Evolutionary conservation across 192 early-diverging fungal species (phyloP), one percentile per base, ranked within the genome.

Genomic region (Coemansia sp.): DNA sequence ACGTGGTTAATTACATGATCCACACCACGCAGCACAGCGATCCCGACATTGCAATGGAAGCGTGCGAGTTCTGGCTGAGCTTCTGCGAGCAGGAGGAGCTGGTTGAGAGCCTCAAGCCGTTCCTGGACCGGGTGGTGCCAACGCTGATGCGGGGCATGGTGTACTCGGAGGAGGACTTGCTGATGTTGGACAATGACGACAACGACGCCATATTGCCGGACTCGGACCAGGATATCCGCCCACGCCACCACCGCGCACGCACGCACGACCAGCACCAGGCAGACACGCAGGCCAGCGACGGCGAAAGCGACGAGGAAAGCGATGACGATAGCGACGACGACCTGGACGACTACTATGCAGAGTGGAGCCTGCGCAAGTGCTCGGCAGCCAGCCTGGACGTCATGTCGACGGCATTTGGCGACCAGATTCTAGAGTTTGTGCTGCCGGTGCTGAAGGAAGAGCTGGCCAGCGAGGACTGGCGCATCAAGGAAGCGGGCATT

Each of bases 331-430:
- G 87, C 47, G 88, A 89, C 40, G 85, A 90, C n/a, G 92, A 92
- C 53, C 86, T 88, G 26, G 91, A 94, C 15, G 89, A 91, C 37
- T 80, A 87, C 40, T 88, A 90, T 52, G 84, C 82, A 59, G 91
- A 94, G 64, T 99, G 97, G 97, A 99, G 94, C 66, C 69, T 99
- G 38, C 87, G 97, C 66, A 99, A 99, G 78, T 99, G 97, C 82
- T 87, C 90, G 8, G 96, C 97, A 2, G 94, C 95, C 7, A 92
- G 94, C 41, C 71, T 99, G 39, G 97, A 99, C 62, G 89, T 97
- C 6, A 64, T 99, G 51, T 88, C 94, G 14, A 91, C 88, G 26
- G 85, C 93, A 1, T 96, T 90, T 69, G 88, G 84, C 48, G 87
- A 89, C 62, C 90, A 86, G 16, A 80, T 96, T 53, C 79, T 99